A percentile compares a stretch with the other conserved stretches of the same genome.
Evolutionary conservation across 495 filamentous ascomycete species (phyloP).

Genomic region (Tetracladium marchalianum): DNA sequence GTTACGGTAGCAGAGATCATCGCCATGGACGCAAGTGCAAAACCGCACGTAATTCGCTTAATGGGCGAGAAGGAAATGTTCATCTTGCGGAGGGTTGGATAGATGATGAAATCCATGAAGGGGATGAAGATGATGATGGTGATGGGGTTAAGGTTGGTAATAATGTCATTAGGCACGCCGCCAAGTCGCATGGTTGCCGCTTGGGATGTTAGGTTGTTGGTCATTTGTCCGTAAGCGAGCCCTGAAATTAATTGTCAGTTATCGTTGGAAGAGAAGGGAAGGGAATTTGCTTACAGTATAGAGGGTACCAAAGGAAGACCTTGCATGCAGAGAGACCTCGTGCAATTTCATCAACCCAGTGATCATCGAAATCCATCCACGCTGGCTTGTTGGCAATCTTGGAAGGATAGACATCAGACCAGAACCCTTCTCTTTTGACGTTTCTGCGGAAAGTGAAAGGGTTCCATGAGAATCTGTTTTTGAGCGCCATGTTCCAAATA

Average conservation of each 20-base stretch:
- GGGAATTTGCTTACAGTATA: conserved; percentile 32
- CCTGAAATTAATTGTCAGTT: not conserved
- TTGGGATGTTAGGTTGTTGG: conserved; percentile 59
- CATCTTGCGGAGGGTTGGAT: conserved; percentile 51
- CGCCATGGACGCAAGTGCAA: conserved; percentile 41
- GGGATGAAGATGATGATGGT: conserved; percentile 71
- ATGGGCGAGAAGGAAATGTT: conserved; percentile 61
- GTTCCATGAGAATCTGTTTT: conserved; percentile 5
- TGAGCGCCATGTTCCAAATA: conserved; percentile 25
- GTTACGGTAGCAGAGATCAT: conserved; percentile 58
- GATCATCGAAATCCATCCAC: conserved; percentile 69
- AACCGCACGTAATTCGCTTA: conserved; percentile 62
- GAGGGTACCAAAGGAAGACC: conserved; percentile 51
- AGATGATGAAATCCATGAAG: conserved; percentile 56
- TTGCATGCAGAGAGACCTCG: conserved; percentile 59
- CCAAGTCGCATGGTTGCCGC: conserved; percentile 59
- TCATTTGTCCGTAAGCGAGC: conserved; percentile 33
- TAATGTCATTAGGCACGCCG: conserved; percentile 67
- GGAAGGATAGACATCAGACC: conserved; percentile 58
- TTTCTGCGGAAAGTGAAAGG: conserved; percentile 27
- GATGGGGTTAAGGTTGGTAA: conserved; percentile 69
- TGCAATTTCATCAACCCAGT: conserved; percentile 60
- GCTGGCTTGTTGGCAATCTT: conserved; percentile 36
- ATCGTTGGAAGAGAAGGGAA: conserved; percentile 33
- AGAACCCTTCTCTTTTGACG: conserved; percentile 44